phyloP scores from a whole-genome alignment of 768 basidiomycete species.

The Tulasnella sp. region DNA sequence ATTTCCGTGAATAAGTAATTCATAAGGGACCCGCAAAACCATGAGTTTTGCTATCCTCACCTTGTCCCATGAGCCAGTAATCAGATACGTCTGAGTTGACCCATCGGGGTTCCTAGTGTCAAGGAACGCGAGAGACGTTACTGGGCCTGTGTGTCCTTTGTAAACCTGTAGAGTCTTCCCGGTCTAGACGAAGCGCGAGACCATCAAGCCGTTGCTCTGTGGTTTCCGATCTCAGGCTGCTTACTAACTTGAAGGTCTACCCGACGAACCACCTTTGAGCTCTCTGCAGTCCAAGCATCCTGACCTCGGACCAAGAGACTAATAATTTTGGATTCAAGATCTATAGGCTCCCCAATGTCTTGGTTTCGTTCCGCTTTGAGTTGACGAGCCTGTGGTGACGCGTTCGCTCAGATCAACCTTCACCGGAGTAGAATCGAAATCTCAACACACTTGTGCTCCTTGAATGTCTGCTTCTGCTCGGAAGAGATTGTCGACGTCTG shows the following conservation, averaged over 20 bases:
- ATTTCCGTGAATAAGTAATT: not conserved
- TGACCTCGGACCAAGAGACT: conserved; percentile 52
- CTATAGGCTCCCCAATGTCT: conserved; percentile 65
- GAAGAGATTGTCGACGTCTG: conserved; percentile 44
- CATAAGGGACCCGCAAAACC: too few relatives aligned
- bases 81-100: conserved; percentile 41
- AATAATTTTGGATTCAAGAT: conserved; percentile 63
- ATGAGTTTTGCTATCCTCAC: conserved; percentile 25
- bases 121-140: conserved; percentile 65
- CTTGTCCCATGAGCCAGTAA: conserved; percentile 94
- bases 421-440: conserved; percentile 5
- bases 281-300: conserved; percentile 81
- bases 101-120: conserved; percentile 31
- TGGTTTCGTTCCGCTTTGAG: conserved; percentile 62
- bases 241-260: conserved; percentile 61
- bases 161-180: conserved; percentile 67
- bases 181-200: conserved; percentile 36
- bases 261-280: conserved; percentile 59
- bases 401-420: conserved; percentile 13
- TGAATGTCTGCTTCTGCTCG: conserved; percentile 60
- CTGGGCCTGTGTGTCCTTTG: conserved; percentile 80
- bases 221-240: not conserved
- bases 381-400: conserved; percentile 44
- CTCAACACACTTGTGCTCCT: conserved; percentile 41
- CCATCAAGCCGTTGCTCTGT: conserved; percentile 10